phyloP scores from a whole-genome alignment of 495 filamentous ascomycete genomes.

The Penicillium paxilli region DNA sequence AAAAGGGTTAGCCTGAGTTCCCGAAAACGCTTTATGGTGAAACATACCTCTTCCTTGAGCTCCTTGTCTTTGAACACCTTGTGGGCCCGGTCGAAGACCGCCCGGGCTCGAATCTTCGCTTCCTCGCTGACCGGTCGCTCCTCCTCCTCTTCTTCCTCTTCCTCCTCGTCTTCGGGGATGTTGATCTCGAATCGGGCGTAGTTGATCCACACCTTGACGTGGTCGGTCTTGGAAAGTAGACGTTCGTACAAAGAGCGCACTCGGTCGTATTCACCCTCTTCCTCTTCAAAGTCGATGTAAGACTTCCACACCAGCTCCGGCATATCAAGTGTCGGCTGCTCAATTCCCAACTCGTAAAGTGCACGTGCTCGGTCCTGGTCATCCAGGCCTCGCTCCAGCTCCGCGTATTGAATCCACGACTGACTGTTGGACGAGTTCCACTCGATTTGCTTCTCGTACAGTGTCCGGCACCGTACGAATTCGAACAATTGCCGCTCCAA shows the following conservation, averaged over 20 bases:
- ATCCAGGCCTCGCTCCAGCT: slow-evolving; percentile 86
- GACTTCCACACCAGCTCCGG: slow-evolving; percentile 95
- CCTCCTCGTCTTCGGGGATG: slow-evolving; percentile 67
- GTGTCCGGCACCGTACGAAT: slow-evolving; percentile 82
- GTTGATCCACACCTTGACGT: slow-evolving; percentile 98
- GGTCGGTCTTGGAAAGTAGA: slow-evolving; percentile 86
- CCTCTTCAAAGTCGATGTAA: slow-evolving; percentile 98
- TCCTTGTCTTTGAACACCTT: slow-evolving; percentile 89
- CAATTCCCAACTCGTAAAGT: slow-evolving; percentile 89
- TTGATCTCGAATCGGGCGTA: slow-evolving; percentile 98
- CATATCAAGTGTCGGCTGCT: slow-evolving; percentile 89
- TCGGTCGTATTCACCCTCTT: slow-evolving; percentile 82
- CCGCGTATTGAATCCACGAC: slow-evolving; percentile 94
- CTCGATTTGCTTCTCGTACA: slow-evolving; percentile 91
- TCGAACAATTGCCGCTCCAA: slow-evolving; percentile 91
- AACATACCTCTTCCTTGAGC: slow-evolving; percentile 79
- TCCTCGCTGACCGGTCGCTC: slow-evolving; percentile 75
- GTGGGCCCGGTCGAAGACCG: slow-evolving; percentile 83
- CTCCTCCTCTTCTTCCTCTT: slow-evolving; percentile 59
- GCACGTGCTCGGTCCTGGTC: slow-evolving; percentile 84
- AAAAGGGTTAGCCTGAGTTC: slow-evolving; percentile 26
- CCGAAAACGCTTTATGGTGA: not conserved
- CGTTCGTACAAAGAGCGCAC: slow-evolving; percentile 87
- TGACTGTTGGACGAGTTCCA: slow-evolving; percentile 87
- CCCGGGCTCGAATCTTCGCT: slow-evolving; percentile 78